These are phyloP conservation scores for Penicillium griseofulvum DNA, from an alignment of 2,329 filamentous ascomycete genomes.

Conservation along the genomic window DNA sequence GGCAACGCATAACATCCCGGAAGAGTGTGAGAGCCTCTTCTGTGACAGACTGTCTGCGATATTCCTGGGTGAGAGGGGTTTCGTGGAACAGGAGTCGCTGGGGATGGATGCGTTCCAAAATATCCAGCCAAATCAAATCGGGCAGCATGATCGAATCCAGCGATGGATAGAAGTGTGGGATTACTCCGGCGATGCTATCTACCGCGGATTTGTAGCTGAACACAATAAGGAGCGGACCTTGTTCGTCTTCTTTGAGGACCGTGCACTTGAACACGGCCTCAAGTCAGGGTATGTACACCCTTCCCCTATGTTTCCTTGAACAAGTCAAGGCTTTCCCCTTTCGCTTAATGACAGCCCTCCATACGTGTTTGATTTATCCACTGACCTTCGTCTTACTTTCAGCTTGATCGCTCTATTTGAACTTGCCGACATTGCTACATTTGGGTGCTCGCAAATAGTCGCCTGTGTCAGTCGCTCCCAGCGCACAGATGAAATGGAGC, in stretches of 20 bases:
- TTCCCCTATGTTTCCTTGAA: background rate
- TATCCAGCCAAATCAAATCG: constrained; percentile 31
- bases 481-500: constrained; percentile 60
- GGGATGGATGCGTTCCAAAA: constrained; percentile 69
- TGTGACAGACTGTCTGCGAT: constrained; percentile 90
- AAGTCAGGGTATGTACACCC: constrained; percentile 73
- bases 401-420: constrained; percentile 89
- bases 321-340: background rate
- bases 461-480: constrained; percentile 75
- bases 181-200: constrained; percentile 77
- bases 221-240: constrained; percentile 68
- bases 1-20: constrained; percentile 94
- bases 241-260: constrained; percentile 83
- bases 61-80: constrained; percentile 93
- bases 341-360: background rate
- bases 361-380: background rate
- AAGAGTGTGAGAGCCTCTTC: constrained; percentile 99
- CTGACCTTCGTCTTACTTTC: constrained; percentile 8
- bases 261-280: constrained; percentile 69
- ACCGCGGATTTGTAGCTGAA: constrained; percentile 79
- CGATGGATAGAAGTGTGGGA: constrained; percentile 55
- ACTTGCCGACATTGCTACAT: constrained; percentile 68
- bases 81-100: constrained; percentile 74
- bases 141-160: constrained; percentile 27
- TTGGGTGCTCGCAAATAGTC: constrained; percentile 74